Evolutionary conservation across 2,329 filamentous ascomycete species (phyloP), one percentile per base, ranked within the genome.

Genomic region (Nemania abortiva): DNA sequence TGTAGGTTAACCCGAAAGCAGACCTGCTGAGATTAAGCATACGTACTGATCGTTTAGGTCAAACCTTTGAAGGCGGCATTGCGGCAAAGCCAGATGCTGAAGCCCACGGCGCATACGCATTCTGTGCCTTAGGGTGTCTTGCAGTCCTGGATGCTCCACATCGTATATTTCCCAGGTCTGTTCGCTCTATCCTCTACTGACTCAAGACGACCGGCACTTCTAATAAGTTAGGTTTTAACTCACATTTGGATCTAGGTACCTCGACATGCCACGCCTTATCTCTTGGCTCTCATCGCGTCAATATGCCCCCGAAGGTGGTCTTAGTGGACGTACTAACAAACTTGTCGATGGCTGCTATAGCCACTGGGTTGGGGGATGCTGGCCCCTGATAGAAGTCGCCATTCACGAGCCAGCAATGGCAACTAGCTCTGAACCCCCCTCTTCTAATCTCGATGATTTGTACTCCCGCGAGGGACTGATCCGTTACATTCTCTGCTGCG

Each of bases 301-400:
- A 81, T 92, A 95, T 79, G 90, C 90, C 34, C 96, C 95, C 3
- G 96, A 98, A 80, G 95, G 95, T 72, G 96, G 96, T 42, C 95
- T 97, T 78, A 92, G 93, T 49, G 96, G 96, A 70, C 91, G 96
- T 74, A 97, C 95, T 31, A 98, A 98, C 85, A 99, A 99, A 83
- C 87, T 99, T 37, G 96, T 98, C 37, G 96, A 99, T 80, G 96
- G 95, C 54, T 99, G 96, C 83, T 99, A 99, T 83, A 97, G 93
- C 79, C 95, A 98, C 81, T 99, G 96, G 96, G 92, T 97, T 39
- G 96, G 96, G 63, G 92, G 92, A 63, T 98, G 95, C 83, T 99
- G 95, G 93, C 91, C 95, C 54, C 82, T 99, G 72, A 85, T 98
- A 74, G 92, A 98, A 83, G 93, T 93, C 66, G 91, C 91, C 63